A percentile compares a stretch with the other conserved stretches of the same genome.
These are phyloP conservation scores for Kwoniella heveanensis DNA, from an alignment of 768 basidiomycete genomes.

Conservation along the genomic window DNA sequence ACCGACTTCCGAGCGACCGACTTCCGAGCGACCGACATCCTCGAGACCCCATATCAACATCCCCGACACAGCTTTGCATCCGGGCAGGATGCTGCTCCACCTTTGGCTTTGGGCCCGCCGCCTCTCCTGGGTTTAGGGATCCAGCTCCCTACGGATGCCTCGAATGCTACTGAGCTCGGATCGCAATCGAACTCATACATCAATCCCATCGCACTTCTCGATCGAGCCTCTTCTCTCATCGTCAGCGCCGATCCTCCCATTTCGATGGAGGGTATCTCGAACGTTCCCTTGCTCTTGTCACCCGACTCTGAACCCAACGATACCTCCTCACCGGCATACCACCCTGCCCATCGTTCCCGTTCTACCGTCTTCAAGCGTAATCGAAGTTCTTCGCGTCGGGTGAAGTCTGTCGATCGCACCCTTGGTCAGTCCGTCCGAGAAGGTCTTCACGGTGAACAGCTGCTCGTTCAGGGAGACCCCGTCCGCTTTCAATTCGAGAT, in stretches of 20 bases:
- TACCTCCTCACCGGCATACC: background rate
- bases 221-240: background rate
- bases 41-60: background rate
- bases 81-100: background rate
- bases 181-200: background rate
- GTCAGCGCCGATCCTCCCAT: background rate
- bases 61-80: background rate
- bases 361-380: background rate
- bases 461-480: background rate
- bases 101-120: background rate
- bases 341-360: background rate
- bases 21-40: background rate
- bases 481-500: background rate
- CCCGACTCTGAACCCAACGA: background rate
- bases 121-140: background rate
- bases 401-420: background rate
- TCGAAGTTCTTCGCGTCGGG: background rate
- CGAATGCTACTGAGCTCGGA: background rate
- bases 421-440: background rate
- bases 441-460: background rate
- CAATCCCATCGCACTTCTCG: background rate
- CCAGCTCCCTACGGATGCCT: background rate
- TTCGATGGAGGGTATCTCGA: background rate
- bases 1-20: too few relatives aligned
- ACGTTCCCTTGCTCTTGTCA: background rate